phyloP scores from a whole-genome alignment of 1,284 basidiomycete genomes.

The Rhodotorula sp. region DNA sequence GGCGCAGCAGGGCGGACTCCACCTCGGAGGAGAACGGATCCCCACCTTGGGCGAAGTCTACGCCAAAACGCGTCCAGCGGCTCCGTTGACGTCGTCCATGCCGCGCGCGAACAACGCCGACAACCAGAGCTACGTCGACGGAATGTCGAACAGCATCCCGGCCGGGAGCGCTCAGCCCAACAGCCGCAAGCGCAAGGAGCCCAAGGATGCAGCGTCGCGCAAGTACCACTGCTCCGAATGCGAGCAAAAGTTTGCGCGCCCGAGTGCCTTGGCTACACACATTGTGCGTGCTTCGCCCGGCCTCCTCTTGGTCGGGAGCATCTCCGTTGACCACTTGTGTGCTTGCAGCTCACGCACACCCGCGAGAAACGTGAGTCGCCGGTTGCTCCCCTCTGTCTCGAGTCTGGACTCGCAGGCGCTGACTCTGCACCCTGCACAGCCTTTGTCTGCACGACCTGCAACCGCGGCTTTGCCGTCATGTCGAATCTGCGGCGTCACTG shows the following conservation, averaged over 20 bases:
- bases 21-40: too few species aligned
- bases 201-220: slow-evolving; percentile 9
- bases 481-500: slow-evolving; percentile 25
- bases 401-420: background rate
- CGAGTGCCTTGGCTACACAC: slow-evolving; percentile 18
- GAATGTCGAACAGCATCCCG: too few species aligned
- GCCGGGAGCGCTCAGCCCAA: background rate
- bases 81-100: background rate
- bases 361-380: slow-evolving; percentile 20
- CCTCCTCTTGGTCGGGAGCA: background rate
- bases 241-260: slow-evolving; percentile 18
- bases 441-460: slow-evolving; percentile 21
- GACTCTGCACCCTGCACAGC: slow-evolving; percentile 1
- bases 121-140: background rate
- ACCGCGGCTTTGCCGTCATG: slow-evolving; percentile 27
- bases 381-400: too few species aligned
- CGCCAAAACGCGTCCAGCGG: background rate
- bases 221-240: slow-evolving; percentile 21
- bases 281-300: background rate
- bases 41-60: background rate
- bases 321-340: background rate
- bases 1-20: too few species aligned
- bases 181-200: background rate
- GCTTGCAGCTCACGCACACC: slow-evolving; percentile 12
- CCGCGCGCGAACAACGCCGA: slow-evolving; percentile 4